A percentile compares a stretch with the other conserved stretches of the same genome.
These are phyloP conservation scores for Pistacia atlantica DNA, from an alignment of 345 rosid genomes.

Conservation along the genomic window DNA sequence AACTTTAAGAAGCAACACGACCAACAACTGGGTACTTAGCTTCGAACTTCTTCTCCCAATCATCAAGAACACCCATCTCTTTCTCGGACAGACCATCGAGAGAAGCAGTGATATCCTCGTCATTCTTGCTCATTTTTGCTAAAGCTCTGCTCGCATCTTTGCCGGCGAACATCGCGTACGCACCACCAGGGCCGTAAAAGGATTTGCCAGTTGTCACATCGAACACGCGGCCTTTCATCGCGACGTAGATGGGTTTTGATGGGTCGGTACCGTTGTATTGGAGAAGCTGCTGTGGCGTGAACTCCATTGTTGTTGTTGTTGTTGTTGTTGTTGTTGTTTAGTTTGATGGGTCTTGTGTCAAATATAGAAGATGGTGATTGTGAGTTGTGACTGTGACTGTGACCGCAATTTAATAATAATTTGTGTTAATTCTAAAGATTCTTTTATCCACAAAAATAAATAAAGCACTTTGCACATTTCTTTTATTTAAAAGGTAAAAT, in stretches of 20 bases:
- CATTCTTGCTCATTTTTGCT: slow-evolving; percentile 95
- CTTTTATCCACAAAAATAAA: too few relatives aligned
- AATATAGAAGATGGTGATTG: too few relatives aligned
- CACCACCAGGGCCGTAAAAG: slow-evolving; percentile 78
- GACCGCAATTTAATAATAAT: too few relatives aligned
- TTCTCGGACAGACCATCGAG: slow-evolving; percentile 74
- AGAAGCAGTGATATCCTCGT: slow-evolving; percentile 65
- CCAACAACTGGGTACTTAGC: slow-evolving; percentile 89
- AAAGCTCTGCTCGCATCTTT: slow-evolving; percentile 87
- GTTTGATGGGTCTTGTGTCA: not conserved
- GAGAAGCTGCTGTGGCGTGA: slow-evolving; percentile 62
- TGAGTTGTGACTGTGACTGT: too few relatives aligned
- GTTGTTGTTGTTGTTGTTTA: not conserved
- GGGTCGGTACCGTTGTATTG: slow-evolving; percentile 72
- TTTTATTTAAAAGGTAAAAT: too few relatives aligned
- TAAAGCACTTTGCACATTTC: too few relatives aligned
- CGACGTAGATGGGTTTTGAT: slow-evolving; percentile 81
- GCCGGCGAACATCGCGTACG: slow-evolving; percentile 75
- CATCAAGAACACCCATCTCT: slow-evolving; percentile 70
- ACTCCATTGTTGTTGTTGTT: slow-evolving; percentile 54
- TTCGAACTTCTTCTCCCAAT: slow-evolving; percentile 88
- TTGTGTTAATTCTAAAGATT: too few relatives aligned
- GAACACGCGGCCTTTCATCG: slow-evolving; percentile 79
- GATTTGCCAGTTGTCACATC: slow-evolving; percentile 75
- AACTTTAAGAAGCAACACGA: slow-evolving; percentile 48